Evolutionary conservation across 495 filamentous ascomycete genomes (phyloP), one percentile per base, ranked within the genome.

Genomic region (Xanthoparmelia taractica): DNA sequence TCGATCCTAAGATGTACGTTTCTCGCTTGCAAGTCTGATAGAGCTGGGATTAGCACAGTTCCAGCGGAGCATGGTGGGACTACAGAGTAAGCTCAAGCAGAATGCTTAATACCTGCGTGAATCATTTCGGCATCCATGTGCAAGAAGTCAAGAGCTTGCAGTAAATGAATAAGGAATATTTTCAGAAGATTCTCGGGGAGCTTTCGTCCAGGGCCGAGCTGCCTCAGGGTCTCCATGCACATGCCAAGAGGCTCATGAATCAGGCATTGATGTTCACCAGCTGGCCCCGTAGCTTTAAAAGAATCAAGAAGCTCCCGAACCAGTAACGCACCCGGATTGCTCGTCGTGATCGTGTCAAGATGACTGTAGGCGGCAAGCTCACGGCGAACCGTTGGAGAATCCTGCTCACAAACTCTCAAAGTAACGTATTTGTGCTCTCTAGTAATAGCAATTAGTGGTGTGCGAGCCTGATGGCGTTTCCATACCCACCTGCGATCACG

Each of bases 401-500:
- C 62, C 33, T 71, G 66, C 5, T 73, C 67, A 57, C 69, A 80
- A 1, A 80, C 60, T 61, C 79, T 82, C 0, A 82, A 66, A 20
- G 76, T 72, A 13, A 76, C 71, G 63, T 77, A 77, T 66, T 66
- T 66, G 37, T 40, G 37, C 12, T 13, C 12, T 40, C 37, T 40
- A 40, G 8, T 11, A 40, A 8, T 15, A 40, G 37, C 37, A 40
- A 2, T 8, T 15, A 40, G 37, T 40, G 37, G 6, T 40, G 37
- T 40, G 37, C 37, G 12, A 40, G 37, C 37, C 12, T 40, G 37
- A 40, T 40, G 37, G 37, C 37, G 12, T 40, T 8, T 5, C 54
- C 43, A 70, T 74, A 71, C 76, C 67, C 73, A 76, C 76, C 73
- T 68, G 57, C 84, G 72, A 74, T 83, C 80, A 36, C 74, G 74